Conservation (phyloP, 2,329 filamentous ascomycete species). For the Fusarium pilosicola region DNA sequence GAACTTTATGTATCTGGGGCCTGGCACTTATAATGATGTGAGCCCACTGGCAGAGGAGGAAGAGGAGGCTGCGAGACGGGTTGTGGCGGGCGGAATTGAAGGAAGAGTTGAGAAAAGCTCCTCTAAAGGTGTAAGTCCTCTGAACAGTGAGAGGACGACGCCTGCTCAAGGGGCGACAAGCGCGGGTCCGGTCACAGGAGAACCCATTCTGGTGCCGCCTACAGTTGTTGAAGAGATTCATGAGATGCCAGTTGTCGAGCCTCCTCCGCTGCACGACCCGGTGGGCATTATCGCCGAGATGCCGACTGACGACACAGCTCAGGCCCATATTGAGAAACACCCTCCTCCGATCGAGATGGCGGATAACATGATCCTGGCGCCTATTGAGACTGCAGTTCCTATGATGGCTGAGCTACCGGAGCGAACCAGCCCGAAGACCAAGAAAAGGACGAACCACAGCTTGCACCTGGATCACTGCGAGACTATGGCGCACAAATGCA, state of each 20-base stretch:
- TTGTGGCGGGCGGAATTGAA: constrained; percentile 39
- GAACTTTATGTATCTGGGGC: constrained; percentile 63
- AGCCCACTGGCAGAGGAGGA: constrained; percentile 56
- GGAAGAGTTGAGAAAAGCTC: constrained; percentile 25
- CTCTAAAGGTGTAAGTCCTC: constrained; percentile 44
- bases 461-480: constrained; percentile 26
- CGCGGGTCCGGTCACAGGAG: constrained; percentile 9
- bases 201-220: constrained; percentile 28
- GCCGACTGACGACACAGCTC: constrained; percentile 55
- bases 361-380: constrained; percentile 50
- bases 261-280: constrained; percentile 48
- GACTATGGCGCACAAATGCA: constrained; percentile 14
- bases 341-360: constrained; percentile 59
- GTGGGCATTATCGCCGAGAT: constrained; percentile 60
- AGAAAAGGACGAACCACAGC: constrained; percentile 34
- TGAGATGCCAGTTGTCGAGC: constrained; percentile 46
- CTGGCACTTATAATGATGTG: constrained; percentile 57
- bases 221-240: constrained; percentile 44
- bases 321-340: constrained; percentile 54
- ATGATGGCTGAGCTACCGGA: constrained; percentile 53
- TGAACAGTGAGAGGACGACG: constrained; percentile 45
- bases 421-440: constrained; percentile 45
- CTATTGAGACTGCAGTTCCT: constrained; percentile 47
- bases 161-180: constrained; percentile 39
- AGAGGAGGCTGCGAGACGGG: constrained; percentile 47